phyloP scores from a whole-genome alignment of 331 rosid genomes.

The Spiraea crenata region DNA sequence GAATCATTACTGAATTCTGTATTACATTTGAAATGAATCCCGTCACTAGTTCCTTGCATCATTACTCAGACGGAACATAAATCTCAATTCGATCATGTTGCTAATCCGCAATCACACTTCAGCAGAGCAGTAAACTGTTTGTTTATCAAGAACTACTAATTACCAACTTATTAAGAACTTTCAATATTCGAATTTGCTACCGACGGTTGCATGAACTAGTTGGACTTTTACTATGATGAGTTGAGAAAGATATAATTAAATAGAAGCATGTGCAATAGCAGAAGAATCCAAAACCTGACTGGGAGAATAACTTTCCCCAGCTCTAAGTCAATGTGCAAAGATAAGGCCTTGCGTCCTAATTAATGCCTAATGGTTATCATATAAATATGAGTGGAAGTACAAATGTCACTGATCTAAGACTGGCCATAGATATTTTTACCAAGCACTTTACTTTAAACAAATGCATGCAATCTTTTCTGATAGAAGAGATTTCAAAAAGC shows the following conservation, averaged over 20 bases:
- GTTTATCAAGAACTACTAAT: too few relatives aligned
- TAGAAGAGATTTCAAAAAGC: background rate
- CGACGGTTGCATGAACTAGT: conserved; percentile 16
- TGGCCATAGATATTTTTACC: conserved; percentile 8
- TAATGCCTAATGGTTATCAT: background rate
- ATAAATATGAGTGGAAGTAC: conserved; percentile 30
- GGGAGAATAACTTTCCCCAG: too few relatives aligned
- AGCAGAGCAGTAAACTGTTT: too few relatives aligned
- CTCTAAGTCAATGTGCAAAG: conserved; percentile 10
- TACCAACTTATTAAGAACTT: background rate
- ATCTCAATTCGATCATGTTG: too few relatives aligned
- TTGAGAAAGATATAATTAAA: background rate
- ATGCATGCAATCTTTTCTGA: background rate
- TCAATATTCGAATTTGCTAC: too few relatives aligned
- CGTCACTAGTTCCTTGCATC: too few relatives aligned
- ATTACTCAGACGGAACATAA: too few relatives aligned
- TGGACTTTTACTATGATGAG: background rate
- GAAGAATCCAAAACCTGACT: conserved; percentile 20
- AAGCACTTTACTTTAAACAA: conserved; percentile 9
- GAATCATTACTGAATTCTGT: too few relatives aligned
- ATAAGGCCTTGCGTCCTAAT: conserved; percentile 2
- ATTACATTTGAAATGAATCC: too few relatives aligned
- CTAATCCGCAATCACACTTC: too few relatives aligned
- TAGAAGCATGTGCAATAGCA: background rate
- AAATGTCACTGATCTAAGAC: conserved; percentile 10